phyloP scores from a whole-genome alignment of 345 rosid species.

The Aethionema arabicum region DNA sequence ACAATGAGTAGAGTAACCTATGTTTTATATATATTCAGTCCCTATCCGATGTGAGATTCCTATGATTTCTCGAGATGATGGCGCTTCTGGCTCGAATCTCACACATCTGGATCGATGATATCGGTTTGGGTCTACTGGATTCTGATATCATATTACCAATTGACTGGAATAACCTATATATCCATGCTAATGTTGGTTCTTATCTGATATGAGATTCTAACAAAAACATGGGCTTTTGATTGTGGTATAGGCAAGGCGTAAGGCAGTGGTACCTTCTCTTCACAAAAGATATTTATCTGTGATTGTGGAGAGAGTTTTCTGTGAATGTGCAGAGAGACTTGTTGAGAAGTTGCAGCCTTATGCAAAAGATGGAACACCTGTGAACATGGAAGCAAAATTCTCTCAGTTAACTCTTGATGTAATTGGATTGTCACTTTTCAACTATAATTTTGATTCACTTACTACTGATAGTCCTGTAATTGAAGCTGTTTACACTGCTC shows the following conservation, averaged over 20 bases:
- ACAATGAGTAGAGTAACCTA: too few species aligned
- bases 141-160: too few species aligned
- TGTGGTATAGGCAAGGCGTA: slow-evolving; percentile 69
- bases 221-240: background rate
- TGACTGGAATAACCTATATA: too few species aligned
- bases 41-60: too few species aligned
- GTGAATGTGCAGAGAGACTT: slow-evolving; percentile 84
- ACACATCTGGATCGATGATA: too few species aligned
- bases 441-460: slow-evolving; percentile 82
- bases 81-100: too few species aligned
- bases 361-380: slow-evolving; percentile 68
- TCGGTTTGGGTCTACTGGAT: too few species aligned
- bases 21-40: too few species aligned
- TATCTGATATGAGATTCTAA: background rate
- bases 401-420: slow-evolving; percentile 92
- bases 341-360: slow-evolving; percentile 76
- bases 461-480: slow-evolving; percentile 82
- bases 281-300: slow-evolving; percentile 87
- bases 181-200: background rate
- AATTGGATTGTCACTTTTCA: slow-evolving; percentile 80
- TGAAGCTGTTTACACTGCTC: slow-evolving; percentile 86
- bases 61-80: too few species aligned
- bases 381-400: slow-evolving; percentile 91
- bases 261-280: slow-evolving; percentile 91
- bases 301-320: slow-evolving; percentile 89